phyloP scores from a whole-genome alignment of 2,329 filamentous ascomycete genomes.

The Cryphonectria carpinicola region DNA sequence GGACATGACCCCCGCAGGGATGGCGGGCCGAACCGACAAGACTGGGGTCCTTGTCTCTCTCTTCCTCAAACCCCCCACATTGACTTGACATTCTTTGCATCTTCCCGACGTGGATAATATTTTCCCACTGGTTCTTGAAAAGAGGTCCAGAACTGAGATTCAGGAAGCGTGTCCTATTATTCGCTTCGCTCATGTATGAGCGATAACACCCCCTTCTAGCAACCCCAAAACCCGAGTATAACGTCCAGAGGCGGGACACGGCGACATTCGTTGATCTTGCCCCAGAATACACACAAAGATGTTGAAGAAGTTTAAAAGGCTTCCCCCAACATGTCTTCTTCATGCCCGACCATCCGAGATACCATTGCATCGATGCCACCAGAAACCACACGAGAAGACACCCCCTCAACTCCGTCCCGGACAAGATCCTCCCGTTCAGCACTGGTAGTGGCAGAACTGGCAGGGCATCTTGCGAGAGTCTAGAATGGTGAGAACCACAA shows the following conservation, averaged over 20 bases:
- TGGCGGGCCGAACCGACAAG: constrained; percentile 11
- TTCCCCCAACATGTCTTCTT: background rate
- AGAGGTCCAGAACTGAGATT: background rate
- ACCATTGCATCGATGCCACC: background rate
- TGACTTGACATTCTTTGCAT: background rate
- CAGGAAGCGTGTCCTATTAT: background rate
- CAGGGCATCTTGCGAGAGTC: constrained; percentile 7
- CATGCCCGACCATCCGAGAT: background rate
- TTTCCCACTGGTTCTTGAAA: too few species aligned
- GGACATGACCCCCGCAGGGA: background rate
- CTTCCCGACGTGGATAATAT: background rate
- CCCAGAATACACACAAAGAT: background rate
- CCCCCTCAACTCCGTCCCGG: background rate
- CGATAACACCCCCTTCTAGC: background rate
- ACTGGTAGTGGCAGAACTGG: background rate
- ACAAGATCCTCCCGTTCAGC: background rate
- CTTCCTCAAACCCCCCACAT: background rate
- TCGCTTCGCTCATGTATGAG: background rate
- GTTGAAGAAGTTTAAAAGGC: background rate
- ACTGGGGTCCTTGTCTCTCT: background rate
- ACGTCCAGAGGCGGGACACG: background rate
- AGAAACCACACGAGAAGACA: background rate
- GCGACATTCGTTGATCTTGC: background rate
- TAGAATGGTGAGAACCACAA: background rate
- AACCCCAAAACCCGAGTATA: background rate